Percentiles rank a stretch among this genome's conserved stretches.
phyloP scores from a whole-genome alignment of 164 flowering plant genomes.

The Sedum album region DNA sequence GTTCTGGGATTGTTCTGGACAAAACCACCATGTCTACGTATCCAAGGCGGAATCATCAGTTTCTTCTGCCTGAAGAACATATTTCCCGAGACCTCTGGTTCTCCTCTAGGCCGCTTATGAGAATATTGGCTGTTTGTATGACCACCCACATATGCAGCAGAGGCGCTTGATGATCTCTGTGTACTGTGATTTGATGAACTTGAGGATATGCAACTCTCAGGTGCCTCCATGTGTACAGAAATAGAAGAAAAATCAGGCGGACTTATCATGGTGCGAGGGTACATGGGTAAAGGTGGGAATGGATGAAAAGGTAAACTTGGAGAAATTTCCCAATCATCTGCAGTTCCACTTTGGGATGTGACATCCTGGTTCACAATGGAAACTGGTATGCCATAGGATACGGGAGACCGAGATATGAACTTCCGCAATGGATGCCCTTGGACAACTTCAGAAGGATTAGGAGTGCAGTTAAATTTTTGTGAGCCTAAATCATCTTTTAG shows the following conservation, averaged over 20 bases:
- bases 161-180: constrained; percentile 15
- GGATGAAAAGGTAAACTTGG: constrained; percentile 74
- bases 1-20: constrained; percentile 27
- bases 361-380: constrained; percentile 46
- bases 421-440: constrained; percentile 40
- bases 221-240: constrained; percentile 8
- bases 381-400: constrained; percentile 71
- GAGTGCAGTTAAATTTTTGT: background rate
- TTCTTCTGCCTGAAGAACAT: constrained; percentile 65
- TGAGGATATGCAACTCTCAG: background rate
- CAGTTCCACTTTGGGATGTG: constrained; percentile 24
- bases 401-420: constrained; percentile 46
- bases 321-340: constrained; percentile 45
- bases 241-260: constrained; percentile 11
- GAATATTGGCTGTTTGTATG: constrained; percentile 16
- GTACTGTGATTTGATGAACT: constrained; percentile 14
- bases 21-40: constrained; percentile 23
- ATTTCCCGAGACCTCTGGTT: constrained; percentile 37
- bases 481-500: background rate
- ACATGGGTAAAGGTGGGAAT: constrained; percentile 75
- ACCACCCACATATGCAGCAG: constrained; percentile 15
- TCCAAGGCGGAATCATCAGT: constrained; percentile 48
- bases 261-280: constrained; percentile 28
- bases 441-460: constrained; percentile 22
- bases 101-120: constrained; percentile 24